A percentile compares a stretch with the other conserved stretches of the same genome.
Conservation (phyloP, 768 basidiomycete genomes). For the Lanmaoa rubissima region DNA sequence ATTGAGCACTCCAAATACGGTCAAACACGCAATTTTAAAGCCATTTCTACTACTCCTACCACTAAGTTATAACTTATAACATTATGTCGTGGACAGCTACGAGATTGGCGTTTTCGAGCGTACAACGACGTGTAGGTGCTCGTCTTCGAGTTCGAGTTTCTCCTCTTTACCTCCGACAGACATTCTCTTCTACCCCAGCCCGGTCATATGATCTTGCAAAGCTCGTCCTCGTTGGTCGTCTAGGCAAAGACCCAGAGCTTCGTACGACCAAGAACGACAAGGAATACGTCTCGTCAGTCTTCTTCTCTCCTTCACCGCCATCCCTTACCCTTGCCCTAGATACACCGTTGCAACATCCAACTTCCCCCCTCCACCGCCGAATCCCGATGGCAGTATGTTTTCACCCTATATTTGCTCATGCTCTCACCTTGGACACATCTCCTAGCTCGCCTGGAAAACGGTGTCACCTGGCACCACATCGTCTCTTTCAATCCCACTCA, state of each 20-base stretch:
- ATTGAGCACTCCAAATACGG: slow-evolving; percentile 16
- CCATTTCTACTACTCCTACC: not conserved
- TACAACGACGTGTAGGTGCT: slow-evolving; percentile 48
- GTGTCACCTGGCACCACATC: slow-evolving; percentile 74
- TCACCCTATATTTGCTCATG: slow-evolving; percentile 1
- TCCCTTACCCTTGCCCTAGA: slow-evolving; percentile 35
- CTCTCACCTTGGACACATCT: not conserved
- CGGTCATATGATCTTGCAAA: slow-evolving; percentile 67
- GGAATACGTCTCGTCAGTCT: slow-evolving; percentile 71
- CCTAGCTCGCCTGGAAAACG: slow-evolving; percentile 51
- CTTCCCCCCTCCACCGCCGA: slow-evolving; percentile 53
- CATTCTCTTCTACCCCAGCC: slow-evolving; percentile 60
- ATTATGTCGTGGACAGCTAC: slow-evolving; percentile 46
- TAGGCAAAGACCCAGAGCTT: slow-evolving; percentile 69
- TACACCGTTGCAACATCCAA: slow-evolving; percentile 78
- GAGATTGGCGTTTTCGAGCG: slow-evolving; percentile 43
- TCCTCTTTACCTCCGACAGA: slow-evolving; percentile 34
- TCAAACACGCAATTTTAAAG: slow-evolving; percentile 11
- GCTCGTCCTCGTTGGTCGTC: slow-evolving; percentile 71
- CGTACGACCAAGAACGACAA: slow-evolving; percentile 68
- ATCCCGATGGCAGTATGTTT: slow-evolving; percentile 59
- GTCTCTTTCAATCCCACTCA: slow-evolving; percentile 64
- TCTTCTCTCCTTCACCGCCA: not conserved
- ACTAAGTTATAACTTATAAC: slow-evolving; percentile 19
- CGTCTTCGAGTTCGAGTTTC: not conserved